Conservation (phyloP, 2,329 filamentous ascomycete genomes). For the Sporothrix luriei region DNA sequence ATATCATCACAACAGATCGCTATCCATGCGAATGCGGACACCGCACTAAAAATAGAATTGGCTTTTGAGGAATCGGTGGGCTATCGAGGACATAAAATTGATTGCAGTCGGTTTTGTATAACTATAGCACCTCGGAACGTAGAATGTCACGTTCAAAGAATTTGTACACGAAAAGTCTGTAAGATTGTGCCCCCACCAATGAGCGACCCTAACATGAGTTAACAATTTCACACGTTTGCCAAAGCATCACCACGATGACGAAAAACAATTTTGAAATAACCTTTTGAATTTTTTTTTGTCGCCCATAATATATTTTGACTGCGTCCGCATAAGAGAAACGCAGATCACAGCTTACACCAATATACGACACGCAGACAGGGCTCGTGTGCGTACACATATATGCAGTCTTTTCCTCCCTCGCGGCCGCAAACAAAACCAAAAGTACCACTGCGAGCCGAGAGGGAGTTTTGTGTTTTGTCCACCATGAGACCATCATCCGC, state of each 20-base stretch:
- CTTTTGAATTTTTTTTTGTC: slow-evolving; percentile 27
- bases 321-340: background rate
- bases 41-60: slow-evolving; percentile 20
- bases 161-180: too few species aligned
- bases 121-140: too few species aligned
- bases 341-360: slow-evolving; percentile 25
- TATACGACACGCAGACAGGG: background rate
- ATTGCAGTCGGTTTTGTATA: background rate
- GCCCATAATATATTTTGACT: slow-evolving; percentile 23
- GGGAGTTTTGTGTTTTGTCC: slow-evolving; percentile 20
- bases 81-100: background rate
- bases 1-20: slow-evolving; percentile 11
- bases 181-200: too few species aligned
- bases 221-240: background rate
- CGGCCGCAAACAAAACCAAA: slow-evolving; percentile 25
- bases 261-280: background rate
- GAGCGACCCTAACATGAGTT: background rate
- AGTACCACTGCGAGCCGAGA: slow-evolving; percentile 14
- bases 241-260: background rate
- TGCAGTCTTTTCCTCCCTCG: slow-evolving; percentile 14
- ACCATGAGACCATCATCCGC: slow-evolving; percentile 36
- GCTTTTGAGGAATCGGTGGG: background rate
- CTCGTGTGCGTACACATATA: background rate
- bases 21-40: background rate
- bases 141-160: too few species aligned